Evolutionary conservation across 176 grass and related monocot genomes (phyloP).

Genomic region (Calamus simplicifolius): DNA sequence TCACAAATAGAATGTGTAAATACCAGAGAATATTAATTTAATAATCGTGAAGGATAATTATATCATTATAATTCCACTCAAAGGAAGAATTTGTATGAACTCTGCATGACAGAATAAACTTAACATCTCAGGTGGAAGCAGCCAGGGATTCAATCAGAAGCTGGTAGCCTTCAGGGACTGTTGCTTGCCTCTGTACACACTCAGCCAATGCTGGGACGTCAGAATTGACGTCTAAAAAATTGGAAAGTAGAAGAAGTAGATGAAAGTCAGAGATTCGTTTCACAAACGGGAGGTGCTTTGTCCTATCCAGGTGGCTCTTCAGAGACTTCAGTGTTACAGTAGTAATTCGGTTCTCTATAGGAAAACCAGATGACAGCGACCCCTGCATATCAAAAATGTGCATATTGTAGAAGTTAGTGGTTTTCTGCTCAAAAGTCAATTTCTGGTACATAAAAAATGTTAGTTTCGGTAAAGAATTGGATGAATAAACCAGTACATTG

Average conservation of each 20-base stretch:
- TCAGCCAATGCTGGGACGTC: conserved; percentile 59
- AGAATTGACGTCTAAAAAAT: conserved; percentile 52
- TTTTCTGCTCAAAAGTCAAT: too few relatives aligned
- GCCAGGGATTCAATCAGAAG: conserved; percentile 83
- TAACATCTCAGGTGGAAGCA: conserved; percentile 14
- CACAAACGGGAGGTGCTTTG: conserved; percentile 64
- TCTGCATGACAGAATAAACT: too few relatives aligned
- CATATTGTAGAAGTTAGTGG: too few relatives aligned
- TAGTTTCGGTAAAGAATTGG: too few relatives aligned
- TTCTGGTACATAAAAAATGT: too few relatives aligned
- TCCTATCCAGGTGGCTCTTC: conserved; percentile 57
- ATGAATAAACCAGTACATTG: too few relatives aligned
- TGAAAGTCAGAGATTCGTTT: conserved; percentile 90
- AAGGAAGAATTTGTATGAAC: too few relatives aligned
- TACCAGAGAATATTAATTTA: too few relatives aligned
- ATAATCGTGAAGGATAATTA: too few relatives aligned
- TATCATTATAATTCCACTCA: too few relatives aligned
- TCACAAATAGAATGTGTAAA: too few relatives aligned
- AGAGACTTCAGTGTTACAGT: conserved; percentile 30
- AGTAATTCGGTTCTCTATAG: conserved; percentile 63
- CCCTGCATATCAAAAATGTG: conserved; percentile 35
- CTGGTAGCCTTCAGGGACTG: conserved; percentile 71
- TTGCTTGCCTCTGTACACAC: conserved; percentile 49
- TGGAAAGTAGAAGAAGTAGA: conserved; percentile 60
- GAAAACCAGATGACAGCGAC: conserved; percentile 51